These are phyloP conservation scores for Scenedesmus sp. DNA, from an alignment of 163 green algal genomes.

Conservation along the genomic window DNA sequence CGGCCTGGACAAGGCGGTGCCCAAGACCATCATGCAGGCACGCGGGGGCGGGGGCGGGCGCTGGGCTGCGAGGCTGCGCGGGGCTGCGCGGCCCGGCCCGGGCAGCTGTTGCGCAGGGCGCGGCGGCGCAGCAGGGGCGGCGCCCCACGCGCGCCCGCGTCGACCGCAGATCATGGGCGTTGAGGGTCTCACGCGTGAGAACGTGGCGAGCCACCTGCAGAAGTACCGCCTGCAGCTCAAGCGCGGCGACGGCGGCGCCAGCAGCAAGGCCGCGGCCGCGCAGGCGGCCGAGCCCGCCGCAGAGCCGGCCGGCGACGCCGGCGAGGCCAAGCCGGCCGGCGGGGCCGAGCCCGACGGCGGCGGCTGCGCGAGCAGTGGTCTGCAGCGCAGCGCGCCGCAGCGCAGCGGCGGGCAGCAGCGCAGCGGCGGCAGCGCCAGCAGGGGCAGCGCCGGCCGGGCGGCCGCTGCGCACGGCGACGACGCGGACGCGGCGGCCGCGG, in stretches of 20 bases:
- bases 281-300: too few species aligned
- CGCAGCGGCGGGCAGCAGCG: not conserved
- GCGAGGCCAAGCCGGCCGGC: too few species aligned
- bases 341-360: too few species aligned
- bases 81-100: not conserved
- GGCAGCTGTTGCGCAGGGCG: not conserved
- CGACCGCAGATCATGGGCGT: conserved; percentile 89
- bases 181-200: conserved; percentile 88
- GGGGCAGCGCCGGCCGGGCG: not conserved
- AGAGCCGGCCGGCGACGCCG: too few species aligned
- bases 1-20: conserved; percentile 84
- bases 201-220: conserved; percentile 92
- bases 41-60: too few species aligned
- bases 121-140: not conserved
- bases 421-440: not conserved
- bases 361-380: too few species aligned
- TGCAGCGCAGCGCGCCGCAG: too few species aligned
- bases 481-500: conserved; percentile 3
- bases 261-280: not conserved
- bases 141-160: too few species aligned
- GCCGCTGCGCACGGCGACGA: not conserved
- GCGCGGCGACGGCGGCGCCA: not conserved
- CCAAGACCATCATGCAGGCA: conserved; percentile 92
- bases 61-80: too few species aligned
- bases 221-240: conserved; percentile 89